Percentiles rank a stretch among this genome's conserved stretches.
phyloP scores from a whole-genome alignment of 2,329 filamentous ascomycete species.

The Fusarium clavum region DNA sequence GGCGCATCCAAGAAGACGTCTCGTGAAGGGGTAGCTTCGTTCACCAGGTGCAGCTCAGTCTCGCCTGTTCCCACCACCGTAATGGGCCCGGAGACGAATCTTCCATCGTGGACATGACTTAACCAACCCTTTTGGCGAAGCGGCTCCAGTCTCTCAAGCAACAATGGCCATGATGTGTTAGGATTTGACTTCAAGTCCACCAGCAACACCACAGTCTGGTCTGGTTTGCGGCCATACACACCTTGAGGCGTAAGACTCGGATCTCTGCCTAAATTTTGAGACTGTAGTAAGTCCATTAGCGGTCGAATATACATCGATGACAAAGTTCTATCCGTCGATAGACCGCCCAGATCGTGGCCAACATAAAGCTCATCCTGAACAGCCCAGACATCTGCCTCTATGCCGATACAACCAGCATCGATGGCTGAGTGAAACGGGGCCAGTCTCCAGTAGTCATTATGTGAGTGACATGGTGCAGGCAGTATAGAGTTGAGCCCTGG shows the following conservation, averaged over 20 bases:
- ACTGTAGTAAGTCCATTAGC: conserved; percentile 67
- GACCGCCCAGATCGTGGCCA: conserved; percentile 68
- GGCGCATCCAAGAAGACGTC: conserved; percentile 77
- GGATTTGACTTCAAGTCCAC: conserved; percentile 74
- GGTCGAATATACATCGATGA: conserved; percentile 72
- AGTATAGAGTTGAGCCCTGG: conserved; percentile 24
- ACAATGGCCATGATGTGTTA: conserved; percentile 41
- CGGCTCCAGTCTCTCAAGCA: conserved; percentile 60
- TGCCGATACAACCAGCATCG: conserved; percentile 67
- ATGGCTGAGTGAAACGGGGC: conserved; percentile 73
- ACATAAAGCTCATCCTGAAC: conserved; percentile 67
- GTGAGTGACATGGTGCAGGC: conserved; percentile 71
- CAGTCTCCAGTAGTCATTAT: conserved; percentile 77
- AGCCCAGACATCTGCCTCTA: conserved; percentile 78
- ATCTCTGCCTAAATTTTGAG: conserved; percentile 51
- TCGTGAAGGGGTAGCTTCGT: conserved; percentile 49
- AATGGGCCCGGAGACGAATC: conserved; percentile 66
- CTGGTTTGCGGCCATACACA: conserved; percentile 65
- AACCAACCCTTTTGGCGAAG: conserved; percentile 70
- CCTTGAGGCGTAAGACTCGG: conserved; percentile 55
- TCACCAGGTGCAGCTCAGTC: conserved; percentile 28
- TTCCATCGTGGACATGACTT: conserved; percentile 62
- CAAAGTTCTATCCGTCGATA: conserved; percentile 70
- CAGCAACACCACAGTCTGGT: conserved; percentile 69
- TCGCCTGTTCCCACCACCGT: conserved; percentile 77